A percentile compares a stretch with the other conserved stretches of the same genome.
These are phyloP conservation scores for Metschnikowia corniflorae DNA, from an alignment of 805 yeast species.

Conservation along the genomic window DNA sequence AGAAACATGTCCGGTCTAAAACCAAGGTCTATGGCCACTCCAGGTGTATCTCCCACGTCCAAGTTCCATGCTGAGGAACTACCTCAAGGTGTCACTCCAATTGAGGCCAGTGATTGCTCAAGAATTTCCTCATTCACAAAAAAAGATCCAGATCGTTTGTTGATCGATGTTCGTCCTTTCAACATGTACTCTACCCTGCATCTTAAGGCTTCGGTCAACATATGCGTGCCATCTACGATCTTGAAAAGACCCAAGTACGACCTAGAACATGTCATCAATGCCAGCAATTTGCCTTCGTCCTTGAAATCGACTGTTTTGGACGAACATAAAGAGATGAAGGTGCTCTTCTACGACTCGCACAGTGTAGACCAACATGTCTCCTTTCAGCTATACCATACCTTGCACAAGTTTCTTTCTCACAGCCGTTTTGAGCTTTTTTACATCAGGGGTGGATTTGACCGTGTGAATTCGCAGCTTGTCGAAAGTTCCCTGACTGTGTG, in stretches of 20 bases:
- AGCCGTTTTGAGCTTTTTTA: slow-evolving; percentile 21
- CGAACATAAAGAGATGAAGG: slow-evolving; percentile 15
- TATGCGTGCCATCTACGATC: slow-evolving; percentile 44
- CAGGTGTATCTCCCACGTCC: too few relatives aligned
- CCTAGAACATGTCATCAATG: slow-evolving; percentile 30
- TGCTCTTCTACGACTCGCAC: slow-evolving; percentile 34
- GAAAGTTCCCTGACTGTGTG: slow-evolving; percentile 12
- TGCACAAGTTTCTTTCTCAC: slow-evolving; percentile 26
- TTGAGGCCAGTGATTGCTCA: slow-evolving; percentile 11
- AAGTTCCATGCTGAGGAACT: slow-evolving; percentile 14
- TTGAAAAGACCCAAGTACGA: slow-evolving; percentile 36
- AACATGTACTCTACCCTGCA: slow-evolving; percentile 31
- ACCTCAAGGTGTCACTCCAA: slow-evolving; percentile 11
- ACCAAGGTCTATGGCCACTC: too few relatives aligned
- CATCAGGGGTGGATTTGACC: slow-evolving; percentile 29
- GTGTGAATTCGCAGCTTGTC: slow-evolving; percentile 9
- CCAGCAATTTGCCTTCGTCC: slow-evolving; percentile 25
- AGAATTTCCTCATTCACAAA: slow-evolving; percentile 4
- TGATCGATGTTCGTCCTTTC: slow-evolving; percentile 40
- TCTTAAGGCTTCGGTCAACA: slow-evolving; percentile 30
- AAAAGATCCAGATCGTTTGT: slow-evolving; percentile 7
- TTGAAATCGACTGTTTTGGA: slow-evolving; percentile 19
- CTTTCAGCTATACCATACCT: slow-evolving; percentile 32
- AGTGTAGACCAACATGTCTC: slow-evolving; percentile 22
- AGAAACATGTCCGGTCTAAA: too few relatives aligned